Conservation (phyloP, 768 basidiomycete species). For the Mrakia hoshinonis region DNA sequence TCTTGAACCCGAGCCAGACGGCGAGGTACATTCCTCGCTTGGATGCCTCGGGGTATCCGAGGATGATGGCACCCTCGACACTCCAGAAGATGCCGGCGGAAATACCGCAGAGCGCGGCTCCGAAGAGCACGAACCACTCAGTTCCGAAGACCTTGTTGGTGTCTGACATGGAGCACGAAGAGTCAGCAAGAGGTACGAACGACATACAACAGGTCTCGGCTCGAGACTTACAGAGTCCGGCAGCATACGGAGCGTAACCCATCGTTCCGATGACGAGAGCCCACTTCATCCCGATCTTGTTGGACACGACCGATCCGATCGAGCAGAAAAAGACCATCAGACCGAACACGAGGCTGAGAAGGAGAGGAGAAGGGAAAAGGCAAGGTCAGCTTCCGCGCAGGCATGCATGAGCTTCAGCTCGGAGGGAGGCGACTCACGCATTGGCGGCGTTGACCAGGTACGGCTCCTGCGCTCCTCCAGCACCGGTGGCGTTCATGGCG, state of each 20-base stretch:
- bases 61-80: slow-evolving; percentile 33
- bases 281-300: slow-evolving; percentile 8
- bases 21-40: slow-evolving; percentile 36
- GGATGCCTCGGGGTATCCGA: slow-evolving; percentile 36
- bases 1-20: slow-evolving; percentile 34
- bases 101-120: slow-evolving; percentile 34
- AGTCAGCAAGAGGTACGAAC: not conserved
- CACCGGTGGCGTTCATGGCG: slow-evolving; percentile 23
- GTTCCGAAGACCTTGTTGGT: slow-evolving; percentile 33
- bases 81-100: slow-evolving; percentile 36
- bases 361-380: not conserved
- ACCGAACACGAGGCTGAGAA: slow-evolving; percentile 17
- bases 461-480: slow-evolving; percentile 21
- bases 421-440: too few species aligned
- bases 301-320: not conserved
- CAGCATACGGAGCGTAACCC: slow-evolving; percentile 31
- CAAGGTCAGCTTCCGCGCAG: not conserved
- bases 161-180: not conserved
- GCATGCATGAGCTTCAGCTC: too few species aligned
- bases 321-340: slow-evolving; percentile 21
- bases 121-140: slow-evolving; percentile 37
- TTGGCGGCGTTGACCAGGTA: slow-evolving; percentile 23
- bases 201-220: not conserved
- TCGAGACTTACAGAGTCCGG: slow-evolving; percentile 31
- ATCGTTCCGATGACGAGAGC: not conserved